Evolutionary conservation across 2,329 filamentous ascomycete genomes (phyloP), one percentile per base, ranked within the genome.

Genomic region (Elsinoe batatas): DNA sequence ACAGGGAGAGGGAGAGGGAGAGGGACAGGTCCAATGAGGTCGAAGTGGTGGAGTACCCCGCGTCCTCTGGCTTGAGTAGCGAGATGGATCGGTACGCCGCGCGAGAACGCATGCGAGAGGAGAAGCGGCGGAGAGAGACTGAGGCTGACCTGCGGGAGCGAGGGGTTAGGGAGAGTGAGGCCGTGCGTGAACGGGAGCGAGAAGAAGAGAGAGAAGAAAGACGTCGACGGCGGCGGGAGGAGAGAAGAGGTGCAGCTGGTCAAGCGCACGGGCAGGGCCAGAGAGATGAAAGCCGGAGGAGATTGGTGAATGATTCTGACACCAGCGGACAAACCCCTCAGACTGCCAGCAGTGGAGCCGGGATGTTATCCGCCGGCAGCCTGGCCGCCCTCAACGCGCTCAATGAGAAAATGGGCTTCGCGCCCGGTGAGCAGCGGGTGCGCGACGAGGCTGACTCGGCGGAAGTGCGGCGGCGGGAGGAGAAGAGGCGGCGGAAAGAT

Each of bases 381-480:
- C 69, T 91, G 49, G 83, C 83, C 11, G 80, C 82, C 64, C 69
- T 91, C 46, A 79, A 88, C 62, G 75, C 80, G 3, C 8, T 54
- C 6, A 62, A 60, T 40, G 51, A 56, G 22, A 47, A 58, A 33
- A 42, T 56, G 42, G 37, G 46, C 3, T 58, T 58, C 54, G 55
- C 44, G 18, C 47, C 33, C 12, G 18, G 46, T 18, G 13, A 56
- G 40, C 36, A 30, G 51, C 51, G 55, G 47, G 40, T 55, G 32
- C 44, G 49, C 42, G 35, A 30, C 53, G 46, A 43, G 32, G 50
- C 47, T 11, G 37, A 57, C 43, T 49, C 58, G 1, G 57, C 58
- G 42, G 49, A 59, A 36, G 44, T 32, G 53, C 26, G 33, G 30
- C 15, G 44, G 35, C 20, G 56, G 18, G 22, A 53, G 35, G 55